Evolutionary conservation across 306 rosid species (phyloP).

Genomic region (Cucurbita argyrosperma): DNA sequence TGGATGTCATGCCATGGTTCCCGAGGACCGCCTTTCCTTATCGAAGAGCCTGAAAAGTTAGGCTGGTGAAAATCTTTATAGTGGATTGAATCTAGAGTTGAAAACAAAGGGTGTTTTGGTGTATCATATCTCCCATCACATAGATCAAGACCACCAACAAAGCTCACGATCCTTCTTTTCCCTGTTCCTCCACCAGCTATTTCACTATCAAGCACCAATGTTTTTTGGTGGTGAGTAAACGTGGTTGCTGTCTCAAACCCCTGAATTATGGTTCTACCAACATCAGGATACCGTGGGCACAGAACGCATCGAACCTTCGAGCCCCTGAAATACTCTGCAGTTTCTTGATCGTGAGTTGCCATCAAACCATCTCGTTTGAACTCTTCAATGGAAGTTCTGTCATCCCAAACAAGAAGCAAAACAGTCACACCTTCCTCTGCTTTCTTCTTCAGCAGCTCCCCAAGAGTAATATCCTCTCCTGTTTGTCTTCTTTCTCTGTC

Average conservation of each 20-base stretch:
- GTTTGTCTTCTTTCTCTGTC: constrained; percentile 9
- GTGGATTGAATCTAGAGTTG: constrained; percentile 36
- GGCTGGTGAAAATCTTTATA: constrained; percentile 69
- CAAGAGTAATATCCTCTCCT: constrained; percentile 27
- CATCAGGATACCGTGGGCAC: constrained; percentile 63
- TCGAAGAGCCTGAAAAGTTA: constrained; percentile 50
- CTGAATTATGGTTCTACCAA: constrained; percentile 43
- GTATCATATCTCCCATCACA: constrained; percentile 85
- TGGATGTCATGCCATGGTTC: constrained; percentile 98
- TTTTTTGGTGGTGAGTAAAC: constrained; percentile 89
- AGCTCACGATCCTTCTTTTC: constrained; percentile 40
- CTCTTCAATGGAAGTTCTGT: constrained; percentile 41
- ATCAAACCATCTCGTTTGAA: constrained; percentile 61
- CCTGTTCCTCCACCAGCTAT: constrained; percentile 2
- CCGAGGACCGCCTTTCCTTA: constrained; percentile 76
- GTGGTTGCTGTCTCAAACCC: constrained; percentile 40
- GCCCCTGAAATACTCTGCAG: constrained; percentile 35
- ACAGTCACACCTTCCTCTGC: constrained; percentile 63
- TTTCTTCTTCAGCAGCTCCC: constrained; percentile 55
- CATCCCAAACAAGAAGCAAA: constrained; percentile 81
- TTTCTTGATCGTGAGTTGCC: constrained; percentile 70
- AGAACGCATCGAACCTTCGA: constrained; percentile 45
- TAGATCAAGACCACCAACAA: constrained; percentile 74
- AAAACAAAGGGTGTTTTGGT: constrained; percentile 46
- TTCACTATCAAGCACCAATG: constrained; percentile 40